Conservation (phyloP, 805 yeast genomes). For the Saccharomyces eubayanus region DNA sequence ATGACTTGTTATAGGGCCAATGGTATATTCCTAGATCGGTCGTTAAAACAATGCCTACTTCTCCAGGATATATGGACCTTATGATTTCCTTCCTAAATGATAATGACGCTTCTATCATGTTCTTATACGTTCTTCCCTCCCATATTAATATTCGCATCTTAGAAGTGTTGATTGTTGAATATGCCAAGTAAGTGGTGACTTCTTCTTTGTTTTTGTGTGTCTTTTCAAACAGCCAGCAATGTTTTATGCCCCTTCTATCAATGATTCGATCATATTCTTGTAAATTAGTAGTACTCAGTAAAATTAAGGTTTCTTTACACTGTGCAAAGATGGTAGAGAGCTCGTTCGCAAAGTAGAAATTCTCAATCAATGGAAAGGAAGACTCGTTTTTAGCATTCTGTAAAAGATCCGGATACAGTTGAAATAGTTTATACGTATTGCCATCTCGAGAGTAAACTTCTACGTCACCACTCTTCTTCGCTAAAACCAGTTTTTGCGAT, state of each 20-base stretch:
- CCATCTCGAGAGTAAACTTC: conserved; percentile 24
- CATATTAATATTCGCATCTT: conserved; percentile 24
- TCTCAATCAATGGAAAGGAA: conserved; percentile 7
- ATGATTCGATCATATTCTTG: conserved; percentile 27
- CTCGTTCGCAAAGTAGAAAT: conserved; percentile 17
- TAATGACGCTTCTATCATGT: conserved; percentile 18
- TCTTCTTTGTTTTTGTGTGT: conserved; percentile 5
- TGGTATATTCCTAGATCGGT: conserved; percentile 18
- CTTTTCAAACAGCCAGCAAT: conserved; percentile 20
- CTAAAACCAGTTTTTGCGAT: conserved; percentile 20
- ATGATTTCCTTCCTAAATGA: conserved; percentile 15
- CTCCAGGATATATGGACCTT: conserved; percentile 11
- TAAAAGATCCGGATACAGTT: conserved; percentile 23
- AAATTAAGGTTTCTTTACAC: conserved; percentile 18
- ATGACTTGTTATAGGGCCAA: conserved; percentile 16
- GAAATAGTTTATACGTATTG: conserved; percentile 16
- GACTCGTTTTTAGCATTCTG: conserved; percentile 16
- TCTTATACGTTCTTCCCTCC: conserved; percentile 22
- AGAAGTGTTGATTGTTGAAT: conserved; percentile 11
- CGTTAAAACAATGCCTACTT: conserved; percentile 15
- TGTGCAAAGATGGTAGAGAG: conserved; percentile 25
- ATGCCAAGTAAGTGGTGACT: conserved; percentile 14
- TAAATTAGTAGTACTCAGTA: conserved; percentile 26
- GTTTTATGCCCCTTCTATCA: conserved; percentile 25
- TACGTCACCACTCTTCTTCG: conserved; percentile 23